Evolutionary conservation across 495 filamentous ascomycete genomes (phyloP).

Genomic region (Neurospora sp.): DNA sequence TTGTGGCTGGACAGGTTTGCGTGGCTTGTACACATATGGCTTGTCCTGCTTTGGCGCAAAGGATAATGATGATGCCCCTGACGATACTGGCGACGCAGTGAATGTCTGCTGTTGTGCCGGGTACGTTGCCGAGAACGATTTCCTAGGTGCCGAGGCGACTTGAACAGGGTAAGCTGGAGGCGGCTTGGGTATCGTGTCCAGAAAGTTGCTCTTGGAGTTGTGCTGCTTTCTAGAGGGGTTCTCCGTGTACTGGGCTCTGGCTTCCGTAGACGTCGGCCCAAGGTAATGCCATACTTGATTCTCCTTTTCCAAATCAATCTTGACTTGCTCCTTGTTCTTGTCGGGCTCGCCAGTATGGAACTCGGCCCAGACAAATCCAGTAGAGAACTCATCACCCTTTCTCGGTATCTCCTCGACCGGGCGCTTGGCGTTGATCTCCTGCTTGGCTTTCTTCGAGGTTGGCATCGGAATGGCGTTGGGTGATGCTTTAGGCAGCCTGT

Average conservation of each 20-base stretch:
- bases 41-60: constrained; percentile 24
- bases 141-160: constrained; percentile 10
- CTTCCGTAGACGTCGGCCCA: constrained; percentile 77
- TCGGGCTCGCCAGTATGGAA: constrained; percentile 53
- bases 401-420: constrained; percentile 51
- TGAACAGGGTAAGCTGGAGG: constrained; percentile 13
- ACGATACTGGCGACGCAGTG: neutral
- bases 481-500: constrained; percentile 53
- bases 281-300: constrained; percentile 88
- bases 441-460: constrained; percentile 42
- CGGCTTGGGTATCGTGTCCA: constrained; percentile 51
- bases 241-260: constrained; percentile 85
- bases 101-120: constrained; percentile 1
- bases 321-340: constrained; percentile 35
- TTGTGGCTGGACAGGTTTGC: constrained; percentile 25
- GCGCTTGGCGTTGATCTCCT: constrained; percentile 47
- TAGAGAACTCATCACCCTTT: constrained; percentile 59
- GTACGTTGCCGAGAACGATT: constrained; percentile 9
- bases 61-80: neutral
- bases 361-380: constrained; percentile 68
- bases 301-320: constrained; percentile 55
- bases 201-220: constrained; percentile 50
- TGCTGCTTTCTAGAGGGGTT: constrained; percentile 49
- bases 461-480: constrained; percentile 47
- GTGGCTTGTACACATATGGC: constrained; percentile 48